Evolutionary conservation across 78 protist species (phyloP), one percentile per base, ranked within the genome.

Genomic region (Tieghemostelium lacteum): DNA sequence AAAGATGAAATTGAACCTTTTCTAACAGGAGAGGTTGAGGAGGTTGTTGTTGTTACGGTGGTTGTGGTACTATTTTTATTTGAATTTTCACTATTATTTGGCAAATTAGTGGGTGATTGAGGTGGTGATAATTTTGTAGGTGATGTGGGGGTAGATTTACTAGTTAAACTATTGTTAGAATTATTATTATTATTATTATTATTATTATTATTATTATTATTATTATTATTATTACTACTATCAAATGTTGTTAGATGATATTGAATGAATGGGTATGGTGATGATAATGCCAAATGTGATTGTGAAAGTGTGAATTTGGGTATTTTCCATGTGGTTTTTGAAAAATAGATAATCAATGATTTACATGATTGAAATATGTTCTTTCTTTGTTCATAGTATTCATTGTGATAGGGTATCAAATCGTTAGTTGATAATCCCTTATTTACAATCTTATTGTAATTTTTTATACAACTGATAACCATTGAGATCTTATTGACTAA

Each of bases 341-440:
- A 29, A 3, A 58, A 24, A 2, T 60, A 69, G 2, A 83, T 17
- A 0, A 63, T 69, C 29, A 83, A 10, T 1, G 36, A 16, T n/a
- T 83, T 66, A 76, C 91, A 83, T 3, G 73, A 45, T 31, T 58
- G 72, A 3, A 83, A 7, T 1, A 83, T 52, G 19, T 83, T 65
- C 19, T 61, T 83, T 54, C 91, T 24, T 22, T 69, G 69, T n/a
- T 22, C 3, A 17, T 16, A 70, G 39, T 69, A 83, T 58, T 83
- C 91, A 28, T 69, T 69, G 29, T 83, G 74, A 2, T 42, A 20
- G 2, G 62, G 31, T n/a, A 42, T 26, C 16, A 83, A n/a, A 2
- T 69, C 54, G 2, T n/a, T 2, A 5, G 45, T 40, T 62, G 86
- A 29, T 39, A 29, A 1, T 37, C 91, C 91, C 31, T 37, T 60